phyloP scores from a whole-genome alignment of 139 green algal species.

The Pedinophyceae sp. region DNA sequence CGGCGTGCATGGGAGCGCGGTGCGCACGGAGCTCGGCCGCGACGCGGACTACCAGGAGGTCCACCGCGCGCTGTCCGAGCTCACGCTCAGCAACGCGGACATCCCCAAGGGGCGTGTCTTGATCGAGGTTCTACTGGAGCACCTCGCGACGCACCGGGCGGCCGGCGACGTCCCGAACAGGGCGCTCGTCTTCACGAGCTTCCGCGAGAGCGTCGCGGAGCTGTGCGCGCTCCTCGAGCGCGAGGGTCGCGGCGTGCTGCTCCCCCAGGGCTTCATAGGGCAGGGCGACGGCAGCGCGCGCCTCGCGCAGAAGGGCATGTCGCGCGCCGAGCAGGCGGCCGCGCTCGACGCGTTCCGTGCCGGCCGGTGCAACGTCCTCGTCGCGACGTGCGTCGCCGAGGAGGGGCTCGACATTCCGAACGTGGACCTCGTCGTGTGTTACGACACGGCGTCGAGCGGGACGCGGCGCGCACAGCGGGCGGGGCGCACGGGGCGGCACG shows the following conservation, averaged over 20 bases:
- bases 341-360: neutral
- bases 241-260: slow-evolving; percentile 27
- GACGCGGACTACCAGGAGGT: slow-evolving; percentile 8
- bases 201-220: slow-evolving; percentile 47
- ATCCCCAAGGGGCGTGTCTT: slow-evolving; percentile 50
- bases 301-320: too few relatives aligned
- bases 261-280: slow-evolving; percentile 62
- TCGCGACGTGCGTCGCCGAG: slow-evolving; percentile 89
- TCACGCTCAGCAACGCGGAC: slow-evolving; percentile 7
- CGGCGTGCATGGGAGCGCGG: neutral
- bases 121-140: slow-evolving; percentile 27
- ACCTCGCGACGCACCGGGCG: slow-evolving; percentile 26
- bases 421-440: slow-evolving; percentile 91
- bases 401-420: slow-evolving; percentile 92
- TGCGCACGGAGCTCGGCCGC: too few relatives aligned
- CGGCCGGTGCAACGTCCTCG: slow-evolving; percentile 18
- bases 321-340: neutral
- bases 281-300: slow-evolving; percentile 34
- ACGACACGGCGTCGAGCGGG: slow-evolving; percentile 54
- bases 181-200: slow-evolving; percentile 64
- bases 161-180: slow-evolving; percentile 9
- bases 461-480: slow-evolving; percentile 72
- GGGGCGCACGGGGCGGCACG: slow-evolving; percentile 78
- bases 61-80: slow-evolving; percentile 7
- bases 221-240: slow-evolving; percentile 43